Base-by-base conservation (phyloP, 345 rosid genomes). In the Microthlaspi erraticum region DNA sequence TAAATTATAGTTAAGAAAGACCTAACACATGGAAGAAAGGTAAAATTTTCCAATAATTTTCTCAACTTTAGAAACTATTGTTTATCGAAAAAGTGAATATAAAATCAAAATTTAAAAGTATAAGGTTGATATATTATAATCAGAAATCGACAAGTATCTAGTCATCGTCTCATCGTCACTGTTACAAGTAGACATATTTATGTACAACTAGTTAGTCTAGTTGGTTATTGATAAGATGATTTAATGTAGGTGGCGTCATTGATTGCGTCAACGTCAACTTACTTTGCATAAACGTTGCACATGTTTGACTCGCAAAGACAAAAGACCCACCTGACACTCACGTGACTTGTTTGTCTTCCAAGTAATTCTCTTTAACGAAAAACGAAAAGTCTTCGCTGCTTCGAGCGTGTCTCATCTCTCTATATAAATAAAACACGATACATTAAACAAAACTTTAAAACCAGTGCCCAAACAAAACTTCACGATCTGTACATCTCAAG, bases 231-330 rank as follows among this genome's bases (percentile, higher is more conserved):
- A 7, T 13, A 49, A 34, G 2, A 19, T 2, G 41, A 59, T 12
- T 49, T 38, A 71, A 51, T 53, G 17, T 18, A 10, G 16, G 8
- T 50, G 31, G 19, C 72, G 67, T 74, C 78, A 74, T 50, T 13
- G 78, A 64, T 36, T 74, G 51, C 73, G 70, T 72, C 70, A 51
- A 51, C 9, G 73, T 74, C 68, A 66, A 66, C n/a, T 18, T 41
- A 71, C 14, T 39, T 39, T 33, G 13, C 19, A 69, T 60, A 26
- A 60, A 20, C 14, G 55, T 38, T 17, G 31, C 57, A 33, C 73
- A 66, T 65, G 50, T 72, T 51, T 66, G 78, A 74, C 78, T 60
- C 16, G 18, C 20, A 43, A 51, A 14, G 72, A 42, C 42, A 8
- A 48, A 46, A 9, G 9, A 20, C 7, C 7, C 49, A 37, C 18